phyloP scores from a whole-genome alignment of 2,329 filamentous ascomycete genomes.

The Talaromyces islandicus region DNA sequence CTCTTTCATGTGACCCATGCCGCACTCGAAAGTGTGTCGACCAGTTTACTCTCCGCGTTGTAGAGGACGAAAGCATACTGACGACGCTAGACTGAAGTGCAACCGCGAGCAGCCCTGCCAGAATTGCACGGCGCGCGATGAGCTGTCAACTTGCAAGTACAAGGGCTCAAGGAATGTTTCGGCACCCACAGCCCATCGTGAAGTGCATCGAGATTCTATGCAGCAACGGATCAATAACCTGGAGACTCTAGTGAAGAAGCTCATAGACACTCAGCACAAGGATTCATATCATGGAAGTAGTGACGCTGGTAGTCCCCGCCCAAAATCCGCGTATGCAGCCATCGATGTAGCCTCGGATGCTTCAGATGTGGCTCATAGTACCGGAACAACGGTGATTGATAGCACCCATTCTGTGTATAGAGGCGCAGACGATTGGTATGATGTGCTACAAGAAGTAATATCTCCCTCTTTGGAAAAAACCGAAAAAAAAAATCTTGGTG shows the following conservation, averaged over 20 bases:
- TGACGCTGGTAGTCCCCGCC: neutral
- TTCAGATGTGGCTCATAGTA: neutral
- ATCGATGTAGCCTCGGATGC: neutral
- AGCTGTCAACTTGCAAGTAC: slow-evolving; percentile 60
- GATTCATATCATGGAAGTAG: neutral
- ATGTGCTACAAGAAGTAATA: slow-evolving; percentile 10
- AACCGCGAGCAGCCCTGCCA: slow-evolving; percentile 87
- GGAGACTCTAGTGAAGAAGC: slow-evolving; percentile 80
- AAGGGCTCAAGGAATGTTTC: slow-evolving; percentile 55
- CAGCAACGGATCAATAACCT: slow-evolving; percentile 94
- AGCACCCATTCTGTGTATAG: slow-evolving; percentile 8
- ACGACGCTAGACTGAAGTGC: slow-evolving; percentile 65
- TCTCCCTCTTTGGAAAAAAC: neutral
- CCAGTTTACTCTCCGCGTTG: neutral
- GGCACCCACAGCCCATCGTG: slow-evolving; percentile 43
- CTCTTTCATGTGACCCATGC: slow-evolving; percentile 86
- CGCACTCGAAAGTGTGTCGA: slow-evolving; percentile 76
- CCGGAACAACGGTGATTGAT: slow-evolving; percentile 8
- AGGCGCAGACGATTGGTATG: slow-evolving; percentile 10
- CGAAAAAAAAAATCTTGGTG: neutral
- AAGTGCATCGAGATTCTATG: slow-evolving; percentile 68
- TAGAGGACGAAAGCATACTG: slow-evolving; percentile 12
- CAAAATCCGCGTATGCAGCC: neutral
- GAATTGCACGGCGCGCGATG: slow-evolving; percentile 90
- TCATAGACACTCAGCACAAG: slow-evolving; percentile 49